Evolutionary conservation across 192 early-diverging fungal species (phyloP), one percentile per base, ranked within the genome.

Genomic region (Entomortierella lignicola): DNA sequence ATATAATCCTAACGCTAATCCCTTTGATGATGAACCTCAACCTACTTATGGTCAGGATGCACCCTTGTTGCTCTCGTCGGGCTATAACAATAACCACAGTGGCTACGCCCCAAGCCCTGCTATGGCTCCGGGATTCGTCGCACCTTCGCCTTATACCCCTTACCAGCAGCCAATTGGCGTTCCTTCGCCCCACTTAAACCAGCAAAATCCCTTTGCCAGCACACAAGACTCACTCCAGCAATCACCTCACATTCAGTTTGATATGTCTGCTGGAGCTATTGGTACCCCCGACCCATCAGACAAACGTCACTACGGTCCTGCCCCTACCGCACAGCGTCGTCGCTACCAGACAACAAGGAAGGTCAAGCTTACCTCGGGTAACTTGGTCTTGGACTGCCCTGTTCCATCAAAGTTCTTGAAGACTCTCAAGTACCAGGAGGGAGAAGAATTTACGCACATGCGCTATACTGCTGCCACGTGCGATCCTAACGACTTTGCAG

Each of bases 381-480:
- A 94, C 75, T 77, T 94, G 52, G 88, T 94, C 8, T 73, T 94
- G 8, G 92, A 94, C 79, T 89, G 89, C 57, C 90, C 89, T 20
- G 90, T 93, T 8, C 92, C 93, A 7, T 63, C 65, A 7, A 82
- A 85, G 27, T 85, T 91, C 31, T 79, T 93, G 21, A 61, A 81
- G 20, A 64, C 72, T 6, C 85, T 89, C 56, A 81, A 85, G 55
- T 62, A 81, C 29, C 84, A 85, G 56, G 82, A 89, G 0, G 89
- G 85, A 32, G 86, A 92, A 55, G 97, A 98, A 83, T 96, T 96
- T 58, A 95, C 94, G 18, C 90, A 97, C 71, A 90, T 97, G 88
- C 89, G 97, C 27, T 99, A 99, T 85, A 99, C 97, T 0, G 94
- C 96, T 4, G 93, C 90, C 13, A 96, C 94, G 15, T 92, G 90